Percentiles rank a stretch among this genome's conserved stretches.
phyloP scores from a whole-genome alignment of 768 basidiomycete species.

The Russula virescens region DNA sequence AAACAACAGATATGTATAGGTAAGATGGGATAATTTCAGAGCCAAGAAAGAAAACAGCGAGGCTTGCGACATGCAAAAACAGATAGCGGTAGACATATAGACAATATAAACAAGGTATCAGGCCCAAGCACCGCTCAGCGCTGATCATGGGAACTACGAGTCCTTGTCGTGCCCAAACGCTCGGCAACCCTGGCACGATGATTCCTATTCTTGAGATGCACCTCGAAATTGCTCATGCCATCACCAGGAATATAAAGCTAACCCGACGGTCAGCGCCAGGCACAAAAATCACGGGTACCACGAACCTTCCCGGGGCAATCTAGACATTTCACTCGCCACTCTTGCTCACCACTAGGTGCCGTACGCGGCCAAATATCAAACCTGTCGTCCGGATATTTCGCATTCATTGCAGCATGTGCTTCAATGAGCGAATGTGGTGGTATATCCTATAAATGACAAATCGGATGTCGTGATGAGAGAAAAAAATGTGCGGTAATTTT shows the following conservation, averaged over 20 bases:
- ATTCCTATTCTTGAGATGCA: constrained; percentile 82
- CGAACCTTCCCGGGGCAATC: constrained; percentile 92
- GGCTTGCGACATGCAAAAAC: constrained; percentile 19
- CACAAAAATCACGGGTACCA: constrained; percentile 1
- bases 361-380: constrained; percentile 71
- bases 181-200: constrained; percentile 71
- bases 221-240: constrained; percentile 72
- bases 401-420: constrained; percentile 63
- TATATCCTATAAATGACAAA: constrained; percentile 16
- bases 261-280: constrained; percentile 3
- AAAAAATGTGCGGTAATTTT: too few relatives aligned
- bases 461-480: not conserved
- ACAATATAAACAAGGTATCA: constrained; percentile 22
- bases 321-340: constrained; percentile 88
- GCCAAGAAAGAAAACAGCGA: constrained; percentile 15
- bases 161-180: constrained; percentile 34
- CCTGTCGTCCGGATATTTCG: constrained; percentile 70
- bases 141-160: constrained; percentile 19
- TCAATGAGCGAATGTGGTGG: constrained; percentile 67
- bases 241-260: constrained; percentile 19
- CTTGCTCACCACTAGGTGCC: constrained; percentile 48
- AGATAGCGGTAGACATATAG: constrained; percentile 23
- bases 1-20: constrained; percentile 23
- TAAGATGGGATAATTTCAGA: constrained; percentile 22
- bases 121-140: constrained; percentile 7